Conservation (phyloP, 2,329 filamentous ascomycete species). For the Pezicula radicicola region DNA sequence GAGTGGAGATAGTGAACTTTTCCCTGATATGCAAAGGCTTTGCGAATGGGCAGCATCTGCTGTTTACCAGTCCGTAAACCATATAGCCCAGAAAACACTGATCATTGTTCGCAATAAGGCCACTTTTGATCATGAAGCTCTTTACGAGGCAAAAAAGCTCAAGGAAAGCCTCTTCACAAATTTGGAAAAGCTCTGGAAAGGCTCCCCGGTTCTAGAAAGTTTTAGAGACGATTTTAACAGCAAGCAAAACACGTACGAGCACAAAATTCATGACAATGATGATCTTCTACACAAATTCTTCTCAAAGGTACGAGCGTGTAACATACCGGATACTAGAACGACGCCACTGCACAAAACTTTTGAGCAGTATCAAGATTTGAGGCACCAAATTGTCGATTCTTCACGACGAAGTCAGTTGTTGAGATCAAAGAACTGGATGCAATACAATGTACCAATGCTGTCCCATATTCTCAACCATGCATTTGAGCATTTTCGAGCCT, state of each 20-base stretch:
- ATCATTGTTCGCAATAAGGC: conserved; percentile 19
- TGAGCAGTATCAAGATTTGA: conserved; percentile 9
- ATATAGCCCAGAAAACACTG: conserved; percentile 17
- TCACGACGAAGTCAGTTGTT: conserved; percentile 8
- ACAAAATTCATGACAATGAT: conserved; percentile 11
- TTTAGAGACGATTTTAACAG: conserved; percentile 7
- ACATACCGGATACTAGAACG: conserved; percentile 11
- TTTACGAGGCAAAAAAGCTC: conserved; percentile 5
- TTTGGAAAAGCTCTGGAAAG: conserved; percentile 2
- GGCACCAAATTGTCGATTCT: conserved; percentile 8
- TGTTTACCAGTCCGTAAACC: conserved; percentile 16
- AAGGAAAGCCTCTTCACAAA: conserved; percentile 7
- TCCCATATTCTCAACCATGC: conserved; percentile 15
- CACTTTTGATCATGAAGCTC: conserved; percentile 2
- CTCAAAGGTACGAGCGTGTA: conserved; percentile 13
- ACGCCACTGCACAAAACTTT: conserved; percentile 7
- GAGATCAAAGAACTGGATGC: conserved; percentile 7
- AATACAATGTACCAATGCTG: conserved; percentile 15
- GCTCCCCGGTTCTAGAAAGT: conserved; percentile 2
- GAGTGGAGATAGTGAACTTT: conserved; percentile 10
- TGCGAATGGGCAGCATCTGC: conserved; percentile 18
- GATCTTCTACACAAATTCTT: conserved; percentile 14
- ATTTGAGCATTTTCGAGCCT: conserved; percentile 15
- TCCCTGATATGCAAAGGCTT: conserved; percentile 8
- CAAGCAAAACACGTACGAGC: conserved; percentile 2